Evolutionary conservation across 495 filamentous ascomycete genomes (phyloP).

Genomic region (Amniculicola lignicola): DNA sequence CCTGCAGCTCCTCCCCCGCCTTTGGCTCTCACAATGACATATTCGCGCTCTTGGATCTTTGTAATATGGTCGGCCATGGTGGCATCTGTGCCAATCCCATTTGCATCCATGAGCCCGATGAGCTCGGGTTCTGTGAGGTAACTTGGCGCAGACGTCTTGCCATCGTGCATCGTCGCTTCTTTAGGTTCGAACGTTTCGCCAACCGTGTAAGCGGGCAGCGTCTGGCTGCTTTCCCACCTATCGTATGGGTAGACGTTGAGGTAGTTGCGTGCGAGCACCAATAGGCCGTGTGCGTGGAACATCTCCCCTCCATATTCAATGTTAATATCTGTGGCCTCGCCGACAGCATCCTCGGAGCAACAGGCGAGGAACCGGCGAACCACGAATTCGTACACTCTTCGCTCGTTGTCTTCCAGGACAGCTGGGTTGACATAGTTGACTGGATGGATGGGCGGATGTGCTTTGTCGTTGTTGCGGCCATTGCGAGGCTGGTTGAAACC

Average conservation of each 20-base stretch:
- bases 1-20: constrained; percentile 40
- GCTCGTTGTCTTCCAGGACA: constrained; percentile 62
- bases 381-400: constrained; percentile 87
- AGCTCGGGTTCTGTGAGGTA: constrained; percentile 94
- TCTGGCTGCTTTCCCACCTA: constrained; percentile 83
- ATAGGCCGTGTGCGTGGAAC: constrained; percentile 75
- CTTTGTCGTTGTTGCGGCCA: constrained; percentile 88
- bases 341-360: constrained; percentile 91
- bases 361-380: constrained; percentile 93
- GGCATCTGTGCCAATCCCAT: constrained; percentile 96
- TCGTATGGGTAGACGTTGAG: constrained; percentile 95
- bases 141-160: constrained; percentile 75
- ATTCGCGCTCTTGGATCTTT: constrained; percentile 86
- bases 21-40: constrained; percentile 64
- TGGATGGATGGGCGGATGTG: constrained; percentile 95
- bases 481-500: constrained; percentile 76
- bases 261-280: constrained; percentile 88
- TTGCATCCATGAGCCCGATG: constrained; percentile 97
- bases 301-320: constrained; percentile 78
- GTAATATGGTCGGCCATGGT: constrained; percentile 99
- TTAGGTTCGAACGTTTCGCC: constrained; percentile 83
- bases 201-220: constrained; percentile 71
- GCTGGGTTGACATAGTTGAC: constrained; percentile 68
- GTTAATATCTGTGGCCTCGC: constrained; percentile 77
- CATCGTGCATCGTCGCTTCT: constrained; percentile 83